A percentile compares a stretch with the other conserved stretches of the same genome.
phyloP scores from a whole-genome alignment of 2,329 filamentous ascomycete genomes.

The Fusarium temperatum region DNA sequence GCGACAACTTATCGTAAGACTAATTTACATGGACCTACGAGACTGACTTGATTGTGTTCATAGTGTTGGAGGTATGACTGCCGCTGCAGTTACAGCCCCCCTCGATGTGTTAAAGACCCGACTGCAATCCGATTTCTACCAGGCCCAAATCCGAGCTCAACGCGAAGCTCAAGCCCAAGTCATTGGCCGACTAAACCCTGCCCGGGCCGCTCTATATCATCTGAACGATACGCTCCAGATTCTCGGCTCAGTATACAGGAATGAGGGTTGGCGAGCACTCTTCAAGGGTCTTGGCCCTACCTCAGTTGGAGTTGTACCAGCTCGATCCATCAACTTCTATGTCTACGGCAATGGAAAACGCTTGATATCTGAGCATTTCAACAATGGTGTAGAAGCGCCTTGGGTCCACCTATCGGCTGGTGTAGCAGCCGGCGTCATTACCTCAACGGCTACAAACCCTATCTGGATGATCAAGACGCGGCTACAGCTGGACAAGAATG shows the following conservation, averaged over 20 bases:
- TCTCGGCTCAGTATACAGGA: slow-evolving; percentile 78
- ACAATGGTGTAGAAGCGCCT: slow-evolving; percentile 73
- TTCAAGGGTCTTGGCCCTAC: slow-evolving; percentile 96
- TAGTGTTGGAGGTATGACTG: slow-evolving; percentile 89
- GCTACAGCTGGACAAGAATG: slow-evolving; percentile 89
- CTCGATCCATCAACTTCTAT: slow-evolving; percentile 92
- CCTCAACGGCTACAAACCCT: slow-evolving; percentile 91
- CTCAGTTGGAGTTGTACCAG: slow-evolving; percentile 87
- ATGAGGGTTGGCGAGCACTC: slow-evolving; percentile 85
- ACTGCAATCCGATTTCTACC: slow-evolving; percentile 94
- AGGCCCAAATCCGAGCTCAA: slow-evolving; percentile 77
- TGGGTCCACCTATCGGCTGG: slow-evolving; percentile 83
- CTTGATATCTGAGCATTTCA: slow-evolving; percentile 78
- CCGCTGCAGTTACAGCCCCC: slow-evolving; percentile 90
- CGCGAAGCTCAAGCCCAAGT: slow-evolving; percentile 67
- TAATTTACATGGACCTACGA: background rate
- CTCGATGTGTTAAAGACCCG: slow-evolving; percentile 95
- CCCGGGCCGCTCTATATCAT: slow-evolving; percentile 75
- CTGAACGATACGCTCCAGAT: slow-evolving; percentile 89
- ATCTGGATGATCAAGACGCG: slow-evolving; percentile 98
- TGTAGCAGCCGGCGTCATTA: slow-evolving; percentile 81
- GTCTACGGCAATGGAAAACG: slow-evolving; percentile 93
- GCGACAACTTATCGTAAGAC: background rate
- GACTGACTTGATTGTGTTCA: slow-evolving; percentile 23
- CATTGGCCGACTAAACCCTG: slow-evolving; percentile 63